Evolutionary conservation across 129 eudicot genomes (phyloP).

Genomic region (Lactuca sativa): DNA sequence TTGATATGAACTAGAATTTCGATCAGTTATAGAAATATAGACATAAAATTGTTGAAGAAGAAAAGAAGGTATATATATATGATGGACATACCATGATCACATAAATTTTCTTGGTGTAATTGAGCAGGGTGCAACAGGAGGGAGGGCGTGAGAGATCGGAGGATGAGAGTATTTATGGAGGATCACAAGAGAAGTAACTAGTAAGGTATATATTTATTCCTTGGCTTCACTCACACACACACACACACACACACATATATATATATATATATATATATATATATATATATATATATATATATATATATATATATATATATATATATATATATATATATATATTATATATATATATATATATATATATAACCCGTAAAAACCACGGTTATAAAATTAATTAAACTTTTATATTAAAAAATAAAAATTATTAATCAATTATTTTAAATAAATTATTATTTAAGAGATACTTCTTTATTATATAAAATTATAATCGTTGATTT

Average conservation of each 20-base stretch:
- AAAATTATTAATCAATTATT: too few species aligned
- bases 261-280: not conserved
- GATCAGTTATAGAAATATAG: conserved; percentile 1
- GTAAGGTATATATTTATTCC: conserved; percentile 19
- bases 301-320: too few species aligned
- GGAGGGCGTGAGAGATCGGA: conserved; percentile 42
- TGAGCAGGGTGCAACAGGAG: conserved; percentile 20
- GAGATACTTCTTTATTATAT: too few species aligned
- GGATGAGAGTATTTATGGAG: conserved; percentile 63
- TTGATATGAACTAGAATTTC: not conserved
- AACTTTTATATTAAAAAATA: too few species aligned
- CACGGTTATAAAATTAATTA: too few species aligned
- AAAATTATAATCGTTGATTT: too few species aligned
- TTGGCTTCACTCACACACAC: not conserved
- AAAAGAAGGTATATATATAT: not conserved
- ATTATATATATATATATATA: too few species aligned
- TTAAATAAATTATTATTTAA: too few species aligned
- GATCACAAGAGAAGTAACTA: conserved; percentile 40
- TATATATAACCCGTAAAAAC: too few species aligned
- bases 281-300: too few species aligned
- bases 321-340: too few species aligned
- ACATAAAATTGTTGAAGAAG: not conserved
- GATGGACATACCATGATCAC: conserved; percentile 52
- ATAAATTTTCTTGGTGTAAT: conserved; percentile 23
- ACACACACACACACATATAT: not conserved